phyloP scores from a whole-genome alignment of 371 early-diverging fungal genomes.

The Mucor circinelloides region DNA sequence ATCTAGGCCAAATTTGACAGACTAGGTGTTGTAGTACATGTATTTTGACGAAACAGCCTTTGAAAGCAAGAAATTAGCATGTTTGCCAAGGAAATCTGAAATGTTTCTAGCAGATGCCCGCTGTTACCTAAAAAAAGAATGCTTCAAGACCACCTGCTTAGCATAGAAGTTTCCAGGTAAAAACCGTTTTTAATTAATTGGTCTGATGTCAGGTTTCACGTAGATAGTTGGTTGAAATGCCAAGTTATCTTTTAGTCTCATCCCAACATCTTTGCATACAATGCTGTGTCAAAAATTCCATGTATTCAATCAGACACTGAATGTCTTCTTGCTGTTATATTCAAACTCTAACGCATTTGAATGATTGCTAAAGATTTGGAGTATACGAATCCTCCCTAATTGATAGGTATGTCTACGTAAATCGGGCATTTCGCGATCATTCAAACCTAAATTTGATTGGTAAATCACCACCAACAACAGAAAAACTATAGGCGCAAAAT shows the following conservation, averaged over 20 bases:
- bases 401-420: no score
- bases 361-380: no score
- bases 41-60: not conserved
- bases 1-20: not conserved
- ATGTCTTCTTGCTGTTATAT: not conserved
- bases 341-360: no score
- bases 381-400: no score
- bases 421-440: no score
- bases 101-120: not conserved
- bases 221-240: not conserved
- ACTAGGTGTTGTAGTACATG: not conserved
- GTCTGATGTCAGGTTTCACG: not conserved
- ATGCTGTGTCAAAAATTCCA: not conserved
- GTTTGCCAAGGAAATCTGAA: not conserved
- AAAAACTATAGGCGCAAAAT: no score
- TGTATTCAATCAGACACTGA: not conserved
- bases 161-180: not conserved
- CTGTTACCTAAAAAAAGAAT: not conserved
- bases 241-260: not conserved
- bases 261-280: not conserved
- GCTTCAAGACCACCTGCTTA: not conserved
- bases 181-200: not conserved
- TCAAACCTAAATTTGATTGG: no score
- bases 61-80: not conserved
- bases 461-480: no score